Base-by-base conservation (phyloP, 345 rosid species). In the Chamaenerion angustifolium region DNA sequence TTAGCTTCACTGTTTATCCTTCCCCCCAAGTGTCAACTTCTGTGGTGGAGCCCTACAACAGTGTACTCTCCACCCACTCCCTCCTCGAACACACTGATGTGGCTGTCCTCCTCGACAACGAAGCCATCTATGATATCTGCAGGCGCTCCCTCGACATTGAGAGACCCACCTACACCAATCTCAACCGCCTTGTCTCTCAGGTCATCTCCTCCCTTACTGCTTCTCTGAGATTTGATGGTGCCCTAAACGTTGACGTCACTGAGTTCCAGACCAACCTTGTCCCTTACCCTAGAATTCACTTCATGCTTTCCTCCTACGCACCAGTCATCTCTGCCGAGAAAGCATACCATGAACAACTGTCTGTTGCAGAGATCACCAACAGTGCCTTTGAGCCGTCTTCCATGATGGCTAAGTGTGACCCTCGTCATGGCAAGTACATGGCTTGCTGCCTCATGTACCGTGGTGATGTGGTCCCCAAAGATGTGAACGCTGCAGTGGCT, bases 371-470 rank as follows among this genome's bases (percentile, higher is more conserved):
- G 69, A 77, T 77, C 72, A 77, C 79, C 18, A 77, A 73, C 77
- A 73, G 77, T 58, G 81, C 81, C 41, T 76, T 76, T 18, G 81
- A 76, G 55, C 81, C 77, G 0, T 72, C 81, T 35, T 72, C 81
- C 31, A 76, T 76, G 81, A 76, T 76, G 81, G 77, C 80, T 37
- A 75, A 71, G 59, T 75, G 82, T 4, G 82, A 76, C 18, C 82
- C 79, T 13, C 82, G 82, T 57, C 82, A 73, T 48, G 82, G 82
- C 15, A 76, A 76, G 61, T 76, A 76, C 76, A 76, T 76, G 79
- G 82, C 82, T 17, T 76, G 79, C 68, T 76, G 82, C 49, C 71
- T 76, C 17, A 73, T 76, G 79, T 73, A 70, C 62, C 58, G 79
- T 1, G 82, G 82, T 27, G 82, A 76, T 18, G 82, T 76, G 12